Base-by-base conservation (phyloP, 2,329 filamentous ascomycete genomes). In the Monilinia laxa region DNA sequence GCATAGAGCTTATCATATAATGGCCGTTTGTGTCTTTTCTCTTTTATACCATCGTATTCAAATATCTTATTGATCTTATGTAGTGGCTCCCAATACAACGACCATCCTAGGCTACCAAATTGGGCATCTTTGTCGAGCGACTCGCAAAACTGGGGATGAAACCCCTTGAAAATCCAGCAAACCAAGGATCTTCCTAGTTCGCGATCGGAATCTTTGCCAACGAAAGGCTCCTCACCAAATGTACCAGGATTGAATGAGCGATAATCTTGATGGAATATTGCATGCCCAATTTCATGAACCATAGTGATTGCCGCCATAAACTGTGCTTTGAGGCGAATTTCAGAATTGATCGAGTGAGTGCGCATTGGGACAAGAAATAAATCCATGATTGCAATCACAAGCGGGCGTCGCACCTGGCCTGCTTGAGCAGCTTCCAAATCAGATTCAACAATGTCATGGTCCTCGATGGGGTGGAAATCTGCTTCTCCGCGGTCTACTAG, bases 291-390 rank as follows among this genome's bases (percentile, higher is more conserved):
- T 54, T 75, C 74, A 59, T 75, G 74, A 2, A 68, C 68, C 59
- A 75, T 72, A 20, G 74, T 75, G 2, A 73, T 55, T 16, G 67
- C 73, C 2, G 72, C 70, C 59, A 73, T 70, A 55, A 74, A 75
- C 12, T 64, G 55, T 18, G 71, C 69, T 31, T 71, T 70, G 20
- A 73, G 56, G 65, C 69, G 65, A 18, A 67, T 53, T 54, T 75
- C 72, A 53, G 62, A 71, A 11, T 66, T 45, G 4, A 18, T 10
- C 2, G 58, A 11, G 16, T 63, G 68, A 6, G 57, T 64, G 54
- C 60, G 67, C 16, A 74, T 56, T 12, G 69, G 68, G n/a, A 71
- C 62, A 3, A 73, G 45, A 66, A 73, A 72, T 57, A 74, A 67
- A 35, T 54, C 49, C 66, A 71, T 71, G 4, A 74, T 68, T 11